Conservation (phyloP, 768 basidiomycete species). For the Lyophyllum shimeji region DNA sequence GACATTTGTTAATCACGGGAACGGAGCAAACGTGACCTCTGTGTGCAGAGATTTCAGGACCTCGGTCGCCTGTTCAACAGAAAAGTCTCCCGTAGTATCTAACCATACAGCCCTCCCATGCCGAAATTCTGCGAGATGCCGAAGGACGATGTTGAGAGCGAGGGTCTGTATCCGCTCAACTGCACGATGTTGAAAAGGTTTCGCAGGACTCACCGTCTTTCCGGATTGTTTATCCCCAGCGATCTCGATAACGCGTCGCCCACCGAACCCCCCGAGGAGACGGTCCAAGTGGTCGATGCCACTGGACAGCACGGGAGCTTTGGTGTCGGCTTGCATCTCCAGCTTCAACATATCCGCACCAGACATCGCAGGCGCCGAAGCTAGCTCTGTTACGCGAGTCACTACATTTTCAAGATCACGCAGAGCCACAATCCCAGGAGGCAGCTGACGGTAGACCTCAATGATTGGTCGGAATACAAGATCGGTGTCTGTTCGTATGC, state of each 20-base stretch:
- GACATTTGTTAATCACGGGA: conserved; percentile 4
- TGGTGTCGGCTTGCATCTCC: conserved; percentile 18
- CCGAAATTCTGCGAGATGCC: conserved; percentile 40
- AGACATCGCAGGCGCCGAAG: conserved; percentile 43
- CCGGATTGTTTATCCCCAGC: conserved; percentile 66
- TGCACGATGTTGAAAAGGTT: not conserved
- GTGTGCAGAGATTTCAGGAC: conserved; percentile 32
- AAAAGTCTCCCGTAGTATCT: conserved; percentile 70
- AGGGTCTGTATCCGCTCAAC: conserved; percentile 46
- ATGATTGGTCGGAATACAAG: conserved; percentile 49
- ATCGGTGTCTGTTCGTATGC: conserved; percentile 57
- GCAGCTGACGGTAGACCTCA: conserved; percentile 52
- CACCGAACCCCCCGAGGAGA: conserved; percentile 50
- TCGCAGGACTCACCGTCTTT: conserved; percentile 55
- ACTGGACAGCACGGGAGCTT: conserved; percentile 24
- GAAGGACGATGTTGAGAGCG: conserved; percentile 56
- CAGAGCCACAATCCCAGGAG: conserved; percentile 47
- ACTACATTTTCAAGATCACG: conserved; percentile 45
- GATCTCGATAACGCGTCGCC: conserved; percentile 60
- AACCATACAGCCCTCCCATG: conserved; percentile 61
- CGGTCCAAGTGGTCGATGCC: conserved; percentile 53
- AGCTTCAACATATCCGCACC: conserved; percentile 29
- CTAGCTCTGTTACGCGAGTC: conserved; percentile 35
- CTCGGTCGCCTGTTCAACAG: conserved; percentile 43
- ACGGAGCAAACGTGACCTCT: conserved; percentile 17